A percentile compares a stretch with the other conserved stretches of the same genome.
phyloP scores from a whole-genome alignment of 495 filamentous ascomycete species.

The Bathelium albidoporum region DNA sequence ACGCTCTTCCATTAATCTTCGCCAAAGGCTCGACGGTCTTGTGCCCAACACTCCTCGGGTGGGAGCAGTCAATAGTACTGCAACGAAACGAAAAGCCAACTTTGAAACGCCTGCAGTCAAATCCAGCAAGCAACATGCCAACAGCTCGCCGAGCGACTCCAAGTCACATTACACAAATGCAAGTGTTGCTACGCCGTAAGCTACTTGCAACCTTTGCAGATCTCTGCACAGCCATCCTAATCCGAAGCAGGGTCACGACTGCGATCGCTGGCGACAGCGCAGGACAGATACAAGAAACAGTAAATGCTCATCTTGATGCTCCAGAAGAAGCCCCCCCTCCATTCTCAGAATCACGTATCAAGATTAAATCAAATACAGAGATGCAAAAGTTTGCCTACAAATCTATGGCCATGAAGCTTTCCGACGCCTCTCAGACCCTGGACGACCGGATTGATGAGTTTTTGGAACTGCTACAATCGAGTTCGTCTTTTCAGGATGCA shows the following conservation, averaged over 20 bases:
- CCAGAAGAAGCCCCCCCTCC: slow-evolving; percentile 48
- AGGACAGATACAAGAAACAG: slow-evolving; percentile 69
- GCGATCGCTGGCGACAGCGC: slow-evolving; percentile 22
- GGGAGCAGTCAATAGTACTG: slow-evolving; percentile 41
- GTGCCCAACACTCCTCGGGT: slow-evolving; percentile 58
- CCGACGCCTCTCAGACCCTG: slow-evolving; percentile 80
- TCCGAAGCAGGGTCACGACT: neutral
- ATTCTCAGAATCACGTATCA: slow-evolving; percentile 61
- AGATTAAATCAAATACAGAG: slow-evolving; percentile 71
- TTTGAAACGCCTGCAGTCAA: slow-evolving; percentile 50
- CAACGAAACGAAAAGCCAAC: slow-evolving; percentile 51
- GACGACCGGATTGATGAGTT: slow-evolving; percentile 95
- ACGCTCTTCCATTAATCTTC: slow-evolving; percentile 1
- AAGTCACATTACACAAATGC: slow-evolving; percentile 21
- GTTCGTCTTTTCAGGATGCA: slow-evolving; percentile 66
- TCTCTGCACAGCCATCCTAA: neutral
- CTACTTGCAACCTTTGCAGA: slow-evolving; percentile 32
- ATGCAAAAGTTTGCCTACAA: slow-evolving; percentile 84
- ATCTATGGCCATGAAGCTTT: slow-evolving; percentile 87
- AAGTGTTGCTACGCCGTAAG: slow-evolving; percentile 18
- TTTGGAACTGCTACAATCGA: slow-evolving; percentile 53
- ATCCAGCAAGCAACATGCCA: slow-evolving; percentile 35
- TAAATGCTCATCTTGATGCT: slow-evolving; percentile 63
- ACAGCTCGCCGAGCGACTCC: slow-evolving; percentile 36
- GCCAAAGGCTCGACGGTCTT: slow-evolving; percentile 61